A percentile compares a stretch with the other conserved stretches of the same genome.
Evolutionary conservation across 805 yeast species (phyloP).

Genomic region (Candida xiaguanensis): DNA sequence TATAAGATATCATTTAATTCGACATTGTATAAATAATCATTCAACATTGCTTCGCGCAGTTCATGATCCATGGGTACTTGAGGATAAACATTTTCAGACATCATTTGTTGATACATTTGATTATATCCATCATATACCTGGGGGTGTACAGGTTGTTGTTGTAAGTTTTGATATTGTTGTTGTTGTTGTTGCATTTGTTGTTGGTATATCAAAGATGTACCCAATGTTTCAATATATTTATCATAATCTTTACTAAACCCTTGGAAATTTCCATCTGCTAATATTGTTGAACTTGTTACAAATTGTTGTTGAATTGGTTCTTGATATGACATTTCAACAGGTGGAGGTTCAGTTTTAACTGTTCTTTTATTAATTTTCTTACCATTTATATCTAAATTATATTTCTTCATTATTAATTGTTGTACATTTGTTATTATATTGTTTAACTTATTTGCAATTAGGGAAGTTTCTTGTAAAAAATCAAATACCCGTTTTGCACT

Average conservation of each 20-base stretch:
- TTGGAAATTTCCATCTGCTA: not conserved
- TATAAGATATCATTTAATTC: slow-evolving; percentile 16
- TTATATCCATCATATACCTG: not conserved
- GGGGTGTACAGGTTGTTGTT: not conserved
- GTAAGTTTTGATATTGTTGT: not conserved
- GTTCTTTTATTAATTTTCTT: slow-evolving; percentile 1
- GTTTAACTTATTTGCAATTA: slow-evolving; percentile 4
- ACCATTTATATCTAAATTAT: slow-evolving; percentile 6
- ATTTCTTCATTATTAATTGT: slow-evolving; percentile 6
- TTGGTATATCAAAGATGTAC: slow-evolving; percentile 4
- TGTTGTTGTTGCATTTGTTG: not conserved
- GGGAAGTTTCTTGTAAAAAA: slow-evolving; percentile 3
- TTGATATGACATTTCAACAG: not conserved
- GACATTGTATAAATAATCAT: slow-evolving; percentile 15
- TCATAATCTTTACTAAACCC: slow-evolving; percentile 9
- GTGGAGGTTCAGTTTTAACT: not conserved
- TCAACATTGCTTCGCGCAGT: slow-evolving; percentile 8
- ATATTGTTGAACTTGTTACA: not conserved
- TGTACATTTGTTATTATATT: slow-evolving; percentile 2
- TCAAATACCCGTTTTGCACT: slow-evolving; percentile 7
- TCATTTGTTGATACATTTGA: not conserved
- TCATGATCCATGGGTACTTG: no score
- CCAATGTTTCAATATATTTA: slow-evolving; percentile 9
- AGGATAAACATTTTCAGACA: not conserved
- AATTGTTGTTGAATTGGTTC: not conserved